phyloP scores from a whole-genome alignment of 129 eudicot species.

The Flaveria trinervia region DNA sequence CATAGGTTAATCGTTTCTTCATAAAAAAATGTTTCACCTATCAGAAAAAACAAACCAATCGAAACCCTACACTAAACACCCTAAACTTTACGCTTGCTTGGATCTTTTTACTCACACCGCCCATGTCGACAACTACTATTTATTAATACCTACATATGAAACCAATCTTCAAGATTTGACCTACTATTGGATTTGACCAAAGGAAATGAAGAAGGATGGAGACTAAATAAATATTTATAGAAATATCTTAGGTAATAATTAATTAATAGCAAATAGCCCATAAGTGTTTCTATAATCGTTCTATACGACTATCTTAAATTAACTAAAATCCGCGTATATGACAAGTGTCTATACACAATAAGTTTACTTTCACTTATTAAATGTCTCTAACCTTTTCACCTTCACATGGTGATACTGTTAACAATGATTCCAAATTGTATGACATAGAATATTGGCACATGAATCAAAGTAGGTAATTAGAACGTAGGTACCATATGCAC shows the following conservation, averaged over 20 bases:
- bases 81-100: neutral
- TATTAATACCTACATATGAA: neutral
- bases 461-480: conserved; percentile 25
- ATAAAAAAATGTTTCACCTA: too few species aligned
- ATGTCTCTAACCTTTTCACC: conserved; percentile 10
- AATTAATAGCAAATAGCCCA: neutral
- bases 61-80: neutral
- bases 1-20: too few species aligned
- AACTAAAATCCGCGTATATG: neutral
- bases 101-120: neutral
- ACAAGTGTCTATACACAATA: conserved; percentile 1
- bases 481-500: conserved; percentile 12
- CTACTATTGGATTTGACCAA: neutral
- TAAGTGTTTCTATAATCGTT: conserved; percentile 13
- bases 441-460: conserved; percentile 28
- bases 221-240: neutral
- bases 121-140: neutral
- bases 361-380: neutral
- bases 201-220: neutral
- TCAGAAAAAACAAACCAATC: too few species aligned
- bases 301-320: neutral
- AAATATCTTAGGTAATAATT: neutral
- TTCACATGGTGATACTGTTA: conserved; percentile 23
- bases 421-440: conserved; percentile 16
- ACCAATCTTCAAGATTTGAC: neutral